phyloP scores from a whole-genome alignment of 1,284 basidiomycete species.

The Phlebopus sp. region DNA sequence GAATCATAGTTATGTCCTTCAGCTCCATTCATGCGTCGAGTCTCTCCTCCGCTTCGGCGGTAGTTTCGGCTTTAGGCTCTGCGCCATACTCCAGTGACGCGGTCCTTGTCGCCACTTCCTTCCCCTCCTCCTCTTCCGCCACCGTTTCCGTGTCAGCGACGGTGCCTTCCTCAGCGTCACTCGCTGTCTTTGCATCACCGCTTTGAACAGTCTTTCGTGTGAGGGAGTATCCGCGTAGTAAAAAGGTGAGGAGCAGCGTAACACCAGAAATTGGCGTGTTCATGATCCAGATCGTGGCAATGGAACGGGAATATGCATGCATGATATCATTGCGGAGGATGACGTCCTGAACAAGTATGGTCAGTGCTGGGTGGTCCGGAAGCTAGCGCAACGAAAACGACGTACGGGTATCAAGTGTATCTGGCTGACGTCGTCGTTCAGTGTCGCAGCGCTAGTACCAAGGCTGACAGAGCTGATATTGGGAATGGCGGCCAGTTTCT shows the following conservation, averaged over 20 bases:
- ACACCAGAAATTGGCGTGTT: conserved; percentile 59
- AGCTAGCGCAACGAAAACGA: conserved; percentile 5
- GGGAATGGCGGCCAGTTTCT: conserved; percentile 49
- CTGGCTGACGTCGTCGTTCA: conserved; percentile 55
- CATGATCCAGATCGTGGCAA: conserved; percentile 73
- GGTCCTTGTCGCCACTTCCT: neutral
- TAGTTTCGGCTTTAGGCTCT: conserved; percentile 2
- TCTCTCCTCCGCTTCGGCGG: too few relatives aligned
- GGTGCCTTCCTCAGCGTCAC: conserved; percentile 15
- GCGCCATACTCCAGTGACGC: conserved; percentile 1
- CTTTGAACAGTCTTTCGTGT: conserved; percentile 50
- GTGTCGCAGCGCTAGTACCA: conserved; percentile 49
- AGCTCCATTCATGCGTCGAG: too few relatives aligned
- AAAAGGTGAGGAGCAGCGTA: conserved; percentile 55
- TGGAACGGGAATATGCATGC: conserved; percentile 67
- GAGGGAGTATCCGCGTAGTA: conserved; percentile 62
- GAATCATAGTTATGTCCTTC: too few relatives aligned
- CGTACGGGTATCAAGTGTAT: conserved; percentile 56
- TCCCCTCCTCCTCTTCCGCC: neutral
- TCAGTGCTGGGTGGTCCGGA: conserved; percentile 1
- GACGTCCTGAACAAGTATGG: conserved; percentile 41
- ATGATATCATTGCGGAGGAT: conserved; percentile 50
- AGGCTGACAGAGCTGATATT: conserved; percentile 35
- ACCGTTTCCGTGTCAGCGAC: neutral
- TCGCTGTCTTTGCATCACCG: conserved; percentile 27